Percentiles rank a stretch among this genome's conserved stretches.
Conservation (phyloP, 2,329 filamentous ascomycete genomes). For the Neopestalotiopsis clavispora region DNA sequence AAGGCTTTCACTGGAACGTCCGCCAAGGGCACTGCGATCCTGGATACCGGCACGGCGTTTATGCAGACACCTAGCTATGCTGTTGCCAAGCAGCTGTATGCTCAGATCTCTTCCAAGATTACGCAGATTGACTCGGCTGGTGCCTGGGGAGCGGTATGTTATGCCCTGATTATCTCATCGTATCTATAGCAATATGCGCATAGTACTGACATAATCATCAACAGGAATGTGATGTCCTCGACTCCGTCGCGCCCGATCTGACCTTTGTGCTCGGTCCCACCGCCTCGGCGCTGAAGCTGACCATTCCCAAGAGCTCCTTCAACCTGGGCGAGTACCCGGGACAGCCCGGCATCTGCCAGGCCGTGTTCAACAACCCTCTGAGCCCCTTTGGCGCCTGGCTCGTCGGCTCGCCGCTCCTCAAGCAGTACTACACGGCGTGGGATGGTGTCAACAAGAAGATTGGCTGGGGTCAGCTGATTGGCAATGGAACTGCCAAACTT, state of each 20-base stretch:
- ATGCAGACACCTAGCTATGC: constrained; percentile 35
- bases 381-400: constrained; percentile 33
- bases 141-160: constrained; percentile 35
- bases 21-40: constrained; percentile 27
- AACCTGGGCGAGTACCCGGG: constrained; percentile 39
- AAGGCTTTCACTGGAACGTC: constrained; percentile 9
- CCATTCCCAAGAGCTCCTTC: constrained; percentile 34
- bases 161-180: neutral
- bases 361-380: constrained; percentile 33
- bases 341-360: constrained; percentile 35
- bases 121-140: constrained; percentile 34
- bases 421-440: constrained; percentile 43
- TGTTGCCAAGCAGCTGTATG: constrained; percentile 36
- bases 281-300: constrained; percentile 29
- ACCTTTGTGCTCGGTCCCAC: constrained; percentile 35
- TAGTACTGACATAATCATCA: neutral
- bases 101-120: constrained; percentile 35
- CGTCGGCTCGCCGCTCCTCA: constrained; percentile 37
- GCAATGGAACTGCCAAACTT: neutral
- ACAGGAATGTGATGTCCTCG: constrained; percentile 32
- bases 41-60: constrained; percentile 39
- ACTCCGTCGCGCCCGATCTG: constrained; percentile 32
- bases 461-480: constrained; percentile 23
- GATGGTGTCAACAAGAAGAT: constrained; percentile 33
- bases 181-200: neutral